Base-by-base conservation (phyloP, 1,284 basidiomycete genomes). In the Xerocomus minutiporus region DNA sequence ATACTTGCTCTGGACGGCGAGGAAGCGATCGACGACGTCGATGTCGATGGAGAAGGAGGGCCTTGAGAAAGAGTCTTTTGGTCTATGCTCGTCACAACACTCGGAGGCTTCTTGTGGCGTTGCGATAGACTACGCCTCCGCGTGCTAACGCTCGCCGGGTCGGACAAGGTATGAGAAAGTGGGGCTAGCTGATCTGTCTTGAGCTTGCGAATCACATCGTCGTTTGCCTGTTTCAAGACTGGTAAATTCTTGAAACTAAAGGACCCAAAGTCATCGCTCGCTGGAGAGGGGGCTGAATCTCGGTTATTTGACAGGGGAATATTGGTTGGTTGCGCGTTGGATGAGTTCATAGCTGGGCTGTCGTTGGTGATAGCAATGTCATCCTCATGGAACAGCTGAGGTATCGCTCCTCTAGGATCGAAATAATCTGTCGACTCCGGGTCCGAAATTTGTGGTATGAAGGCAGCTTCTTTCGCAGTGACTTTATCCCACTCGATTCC, bases 371-470 rank as follows among this genome's bases (percentile, higher is more conserved):
- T 70, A 26, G 79, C 73, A 34, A 83, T 74, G 48, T 92, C 90
- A 50, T 92, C 88, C 53, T 93, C 91, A 47, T 91, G 86, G 77
- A 96, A 94, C 38, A 93, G 74, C 67, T 94, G 91, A 36, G 89
- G 82, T 44, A 92, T 83, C 15, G 92, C 92, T 20, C 97, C 97
- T 29, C 97, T 87, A 54, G 93, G 83, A 72, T 99, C 97, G 64
- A 99, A 99, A 75, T 99, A 99, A 70, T 99, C 97, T 12, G 97
- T 99, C 25, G 93, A 97, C 71, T 98, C 96, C 0, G 94, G 93
- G 70, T 99, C 96, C 8, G 88, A 84, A 34, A 97, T 84, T 65
- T 95, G 90, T 41, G 97, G 97, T 47, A 99, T 94, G 72, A 99
- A 99, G 25, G 91, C 92, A 20, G 95, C 94, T 65, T 94, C 90